Conservation (phyloP, 2,329 filamentous ascomycete genomes). For the Fusarium sp. region DNA sequence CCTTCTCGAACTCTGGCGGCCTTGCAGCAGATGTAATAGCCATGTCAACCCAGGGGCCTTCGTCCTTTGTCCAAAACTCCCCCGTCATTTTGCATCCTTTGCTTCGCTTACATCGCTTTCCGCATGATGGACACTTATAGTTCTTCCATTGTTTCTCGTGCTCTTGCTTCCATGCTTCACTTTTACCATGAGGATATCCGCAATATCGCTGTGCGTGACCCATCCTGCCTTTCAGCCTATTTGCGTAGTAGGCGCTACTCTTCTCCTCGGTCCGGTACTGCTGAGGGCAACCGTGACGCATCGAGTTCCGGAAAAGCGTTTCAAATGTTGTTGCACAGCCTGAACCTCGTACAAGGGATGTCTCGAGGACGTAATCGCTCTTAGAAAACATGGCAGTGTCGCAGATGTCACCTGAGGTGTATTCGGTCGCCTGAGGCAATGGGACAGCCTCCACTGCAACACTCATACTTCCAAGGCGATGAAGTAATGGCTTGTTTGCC, state of each 20-base stretch:
- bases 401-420: neutral
- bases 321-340: neutral
- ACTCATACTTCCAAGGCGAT: neutral
- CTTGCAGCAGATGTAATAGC: neutral
- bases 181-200: neutral
- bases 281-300: neutral
- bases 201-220: neutral
- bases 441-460: neutral
- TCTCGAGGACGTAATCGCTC: neutral
- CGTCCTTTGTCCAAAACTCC: neutral
- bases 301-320: neutral
- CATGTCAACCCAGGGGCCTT: neutral
- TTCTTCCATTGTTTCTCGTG: conserved; percentile 1
- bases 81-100: conserved; percentile 11
- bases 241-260: neutral
- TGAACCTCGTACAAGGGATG: neutral
- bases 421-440: neutral
- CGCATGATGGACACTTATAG: conserved; percentile 18
- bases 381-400: neutral
- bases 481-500: neutral
- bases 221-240: neutral
- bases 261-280: neutral
- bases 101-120: conserved; percentile 14
- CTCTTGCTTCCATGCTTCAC: neutral
- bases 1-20: conserved; percentile 2